These are phyloP conservation scores for Sarcodon sp. DNA, from an alignment of 768 basidiomycete genomes.

Conservation along the genomic window DNA sequence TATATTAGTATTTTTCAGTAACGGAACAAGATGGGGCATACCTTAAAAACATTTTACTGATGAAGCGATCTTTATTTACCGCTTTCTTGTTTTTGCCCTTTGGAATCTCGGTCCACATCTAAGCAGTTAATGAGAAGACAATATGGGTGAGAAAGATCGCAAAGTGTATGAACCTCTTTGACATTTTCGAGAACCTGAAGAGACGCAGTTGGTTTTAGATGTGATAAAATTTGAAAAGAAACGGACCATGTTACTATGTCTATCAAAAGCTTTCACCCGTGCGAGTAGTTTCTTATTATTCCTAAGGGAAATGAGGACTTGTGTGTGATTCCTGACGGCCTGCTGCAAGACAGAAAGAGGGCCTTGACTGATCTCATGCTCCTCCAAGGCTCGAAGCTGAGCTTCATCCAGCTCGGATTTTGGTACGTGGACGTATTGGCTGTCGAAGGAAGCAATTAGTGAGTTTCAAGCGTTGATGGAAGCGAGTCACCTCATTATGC, in stretches of 20 bases:
- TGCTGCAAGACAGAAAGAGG: constrained; percentile 93
- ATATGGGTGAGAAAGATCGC: neutral
- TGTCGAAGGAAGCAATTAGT: constrained; percentile 17
- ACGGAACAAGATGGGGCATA: constrained; percentile 19
- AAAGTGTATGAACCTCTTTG: constrained; percentile 58
- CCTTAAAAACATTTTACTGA: constrained; percentile 98
- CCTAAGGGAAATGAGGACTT: constrained; percentile 91
- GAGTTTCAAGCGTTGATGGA: neutral
- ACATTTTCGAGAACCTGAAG: constrained; percentile 89
- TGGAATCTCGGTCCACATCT: constrained; percentile 99
- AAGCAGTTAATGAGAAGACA: neutral
- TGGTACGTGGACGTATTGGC: constrained; percentile 94
- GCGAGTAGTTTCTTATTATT: constrained; percentile 98
- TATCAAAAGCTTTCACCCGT: constrained; percentile 95
- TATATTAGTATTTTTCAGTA: neutral
- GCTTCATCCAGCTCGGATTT: constrained; percentile 97
- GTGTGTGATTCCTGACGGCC: constrained; percentile 93
- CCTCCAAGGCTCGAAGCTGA: constrained; percentile 90
- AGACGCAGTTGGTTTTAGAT: constrained; percentile 2
- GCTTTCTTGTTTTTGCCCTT: constrained; percentile 99
- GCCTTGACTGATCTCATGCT: constrained; percentile 98
- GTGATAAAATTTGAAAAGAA: neutral
- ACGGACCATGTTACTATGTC: constrained; percentile 96
- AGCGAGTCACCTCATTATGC: neutral
- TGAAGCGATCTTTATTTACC: constrained; percentile 97